Percentiles rank a stretch among this genome's conserved stretches.
phyloP scores from a whole-genome alignment of 2,329 filamentous ascomycete species.

The Aspergillus sp. region DNA sequence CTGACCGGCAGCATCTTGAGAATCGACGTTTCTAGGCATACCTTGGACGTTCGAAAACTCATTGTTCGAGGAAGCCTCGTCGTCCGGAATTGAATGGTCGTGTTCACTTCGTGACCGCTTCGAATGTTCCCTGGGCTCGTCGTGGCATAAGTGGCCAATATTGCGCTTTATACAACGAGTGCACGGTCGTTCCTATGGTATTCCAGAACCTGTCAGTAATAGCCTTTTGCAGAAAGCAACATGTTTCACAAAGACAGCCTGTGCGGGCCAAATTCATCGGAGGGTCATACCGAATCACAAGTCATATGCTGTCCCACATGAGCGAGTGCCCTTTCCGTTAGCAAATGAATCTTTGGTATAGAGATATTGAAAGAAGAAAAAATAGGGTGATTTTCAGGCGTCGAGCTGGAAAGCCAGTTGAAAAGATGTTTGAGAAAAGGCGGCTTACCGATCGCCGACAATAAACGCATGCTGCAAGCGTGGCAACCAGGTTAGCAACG shows the following conservation, averaged over 20 bases:
- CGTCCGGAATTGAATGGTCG: slow-evolving; percentile 55
- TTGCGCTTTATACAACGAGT: slow-evolving; percentile 97
- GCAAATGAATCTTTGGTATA: slow-evolving; percentile 33
- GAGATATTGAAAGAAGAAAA: slow-evolving; percentile 1
- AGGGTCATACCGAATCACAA: slow-evolving; percentile 72
- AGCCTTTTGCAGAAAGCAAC: slow-evolving; percentile 6
- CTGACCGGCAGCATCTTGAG: slow-evolving; percentile 50
- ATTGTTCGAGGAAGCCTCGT: slow-evolving; percentile 47
- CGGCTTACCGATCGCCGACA: slow-evolving; percentile 82
- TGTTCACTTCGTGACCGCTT: slow-evolving; percentile 72
- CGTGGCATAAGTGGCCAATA: slow-evolving; percentile 96
- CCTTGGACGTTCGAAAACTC: slow-evolving; percentile 41
- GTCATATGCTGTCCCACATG: slow-evolving; percentile 72
- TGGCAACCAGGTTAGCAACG: slow-evolving; percentile 20
- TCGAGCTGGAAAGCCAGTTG: slow-evolving; percentile 6
- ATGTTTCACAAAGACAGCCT: slow-evolving; percentile 18
- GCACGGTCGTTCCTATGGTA: slow-evolving; percentile 79
- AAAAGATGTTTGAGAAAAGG: slow-evolving; percentile 6
- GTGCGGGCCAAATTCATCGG: slow-evolving; percentile 9
- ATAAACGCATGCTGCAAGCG: slow-evolving; percentile 72
- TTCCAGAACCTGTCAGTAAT: slow-evolving; percentile 28
- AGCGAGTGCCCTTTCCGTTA: slow-evolving; percentile 38
- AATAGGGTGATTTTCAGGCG: neutral
- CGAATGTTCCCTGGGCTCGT: slow-evolving; percentile 84
- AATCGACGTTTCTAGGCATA: slow-evolving; percentile 52